A percentile compares a stretch with the other conserved stretches of the same genome.
These are phyloP conservation scores for Colletotrichum melonis DNA, from an alignment of 2,329 filamentous ascomycete species.

Conservation along the genomic window DNA sequence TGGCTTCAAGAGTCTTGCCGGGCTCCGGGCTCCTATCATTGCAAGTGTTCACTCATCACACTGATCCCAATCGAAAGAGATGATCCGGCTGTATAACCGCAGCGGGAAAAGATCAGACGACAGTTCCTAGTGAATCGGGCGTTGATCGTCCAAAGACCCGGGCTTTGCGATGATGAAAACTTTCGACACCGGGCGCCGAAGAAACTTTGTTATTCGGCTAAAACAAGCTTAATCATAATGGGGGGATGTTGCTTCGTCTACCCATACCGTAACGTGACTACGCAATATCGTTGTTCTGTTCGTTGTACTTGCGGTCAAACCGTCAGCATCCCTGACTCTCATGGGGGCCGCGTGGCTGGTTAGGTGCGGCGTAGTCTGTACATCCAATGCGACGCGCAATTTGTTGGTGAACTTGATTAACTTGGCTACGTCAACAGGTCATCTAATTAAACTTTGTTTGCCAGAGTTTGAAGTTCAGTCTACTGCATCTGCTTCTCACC, in stretches of 20 bases:
- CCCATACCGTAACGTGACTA: background rate
- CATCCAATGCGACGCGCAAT: background rate
- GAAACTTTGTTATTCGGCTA: background rate
- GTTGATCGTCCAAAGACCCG: background rate
- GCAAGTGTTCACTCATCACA: background rate
- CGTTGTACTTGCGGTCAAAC: background rate
- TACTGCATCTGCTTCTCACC: too few relatives aligned
- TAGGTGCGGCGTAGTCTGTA: background rate
- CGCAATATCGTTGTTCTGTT: background rate
- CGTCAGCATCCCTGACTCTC: background rate
- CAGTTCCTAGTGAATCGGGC: background rate
- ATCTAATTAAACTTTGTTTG: background rate
- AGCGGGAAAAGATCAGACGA: background rate
- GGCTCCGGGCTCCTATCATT: too few relatives aligned
- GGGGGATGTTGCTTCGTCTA: too few relatives aligned
- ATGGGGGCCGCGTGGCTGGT: slow-evolving; percentile 11
- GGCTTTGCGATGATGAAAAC: background rate
- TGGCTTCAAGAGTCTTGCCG: background rate
- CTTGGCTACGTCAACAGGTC: background rate
- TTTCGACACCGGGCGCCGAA: background rate
- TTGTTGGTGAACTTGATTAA: background rate
- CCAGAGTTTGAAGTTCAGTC: background rate
- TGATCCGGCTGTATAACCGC: too few relatives aligned
- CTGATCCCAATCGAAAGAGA: background rate
- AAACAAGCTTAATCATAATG: slow-evolving; percentile 24